These are phyloP conservation scores for Pseudovirgaria hyperparasitica DNA, from an alignment of 2,329 filamentous ascomycete species.

Conservation along the genomic window DNA sequence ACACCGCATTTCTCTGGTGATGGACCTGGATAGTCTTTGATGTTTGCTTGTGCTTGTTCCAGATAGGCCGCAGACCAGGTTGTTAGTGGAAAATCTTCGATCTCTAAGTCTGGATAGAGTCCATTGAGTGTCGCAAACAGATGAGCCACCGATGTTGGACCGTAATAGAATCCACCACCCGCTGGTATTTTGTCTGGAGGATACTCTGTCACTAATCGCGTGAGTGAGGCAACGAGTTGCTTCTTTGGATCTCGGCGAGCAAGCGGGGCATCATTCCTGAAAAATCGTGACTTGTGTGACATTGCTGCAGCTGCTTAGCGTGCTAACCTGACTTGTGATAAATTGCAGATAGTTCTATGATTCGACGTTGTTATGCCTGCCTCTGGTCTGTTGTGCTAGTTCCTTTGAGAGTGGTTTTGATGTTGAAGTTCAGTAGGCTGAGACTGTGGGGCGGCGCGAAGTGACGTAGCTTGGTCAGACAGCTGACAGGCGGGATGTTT, in stretches of 20 bases:
- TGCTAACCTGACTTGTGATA: neutral
- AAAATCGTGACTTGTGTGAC: conserved; percentile 25
- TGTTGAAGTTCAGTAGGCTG: too few species aligned
- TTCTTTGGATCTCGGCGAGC: conserved; percentile 33
- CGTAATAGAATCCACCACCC: conserved; percentile 37
- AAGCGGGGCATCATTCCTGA: conserved; percentile 26
- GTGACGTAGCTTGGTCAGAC: too few species aligned
- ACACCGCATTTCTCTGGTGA: conserved; percentile 34
- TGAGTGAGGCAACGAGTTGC: conserved; percentile 37
- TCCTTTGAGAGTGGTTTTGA: too few species aligned
- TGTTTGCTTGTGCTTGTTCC: conserved; percentile 35
- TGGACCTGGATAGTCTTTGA: conserved; percentile 35
- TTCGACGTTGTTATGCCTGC: too few species aligned
- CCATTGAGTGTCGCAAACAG: conserved; percentile 37
- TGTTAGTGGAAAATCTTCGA: conserved; percentile 33
- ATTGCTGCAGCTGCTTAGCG: conserved; percentile 10
- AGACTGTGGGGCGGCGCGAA: too few species aligned
- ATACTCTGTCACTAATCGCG: conserved; percentile 33
- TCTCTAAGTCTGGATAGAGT: conserved; percentile 33
- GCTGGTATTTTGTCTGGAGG: conserved; percentile 33
- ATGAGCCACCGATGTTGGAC: conserved; percentile 36
- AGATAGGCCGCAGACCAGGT: conserved; percentile 39
- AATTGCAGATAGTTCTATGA: neutral
- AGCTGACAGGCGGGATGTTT: too few species aligned
- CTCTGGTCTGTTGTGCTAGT: too few species aligned